A percentile compares a stretch with the other conserved stretches of the same genome.
These are phyloP conservation scores for Azolla pinnata DNA, from an alignment of 75 land plant genomes.

Conservation along the genomic window DNA sequence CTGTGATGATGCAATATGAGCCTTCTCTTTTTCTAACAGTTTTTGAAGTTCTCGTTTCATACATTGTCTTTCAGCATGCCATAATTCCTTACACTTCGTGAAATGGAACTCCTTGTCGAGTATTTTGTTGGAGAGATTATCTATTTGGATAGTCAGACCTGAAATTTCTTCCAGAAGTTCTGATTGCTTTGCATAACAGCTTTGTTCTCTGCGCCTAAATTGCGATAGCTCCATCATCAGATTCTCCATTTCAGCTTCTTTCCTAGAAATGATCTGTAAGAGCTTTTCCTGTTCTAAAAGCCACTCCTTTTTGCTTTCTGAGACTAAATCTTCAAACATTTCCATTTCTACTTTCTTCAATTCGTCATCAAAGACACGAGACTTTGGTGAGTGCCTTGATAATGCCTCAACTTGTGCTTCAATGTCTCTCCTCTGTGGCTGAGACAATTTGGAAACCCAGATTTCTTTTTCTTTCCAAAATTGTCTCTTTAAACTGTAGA, in stretches of 20 bases:
- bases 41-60: not conserved
- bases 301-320: not conserved
- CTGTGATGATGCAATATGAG: not conserved
- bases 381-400: not conserved
- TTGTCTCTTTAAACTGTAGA: conserved; percentile 5
- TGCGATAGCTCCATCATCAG: not conserved
- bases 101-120: conserved; percentile 1
- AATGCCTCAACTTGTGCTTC: not conserved
- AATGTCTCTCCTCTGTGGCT: not conserved
- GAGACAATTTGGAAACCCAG: conserved; percentile 3
- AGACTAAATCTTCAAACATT: conserved; percentile 2
- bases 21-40: not conserved
- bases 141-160: not conserved
- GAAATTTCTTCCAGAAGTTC: not conserved
- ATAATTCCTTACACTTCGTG: conserved; percentile 5
- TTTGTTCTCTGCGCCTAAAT: not conserved
- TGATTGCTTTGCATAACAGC: not conserved
- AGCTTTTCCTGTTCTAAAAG: not conserved
- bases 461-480: conserved; percentile 7
- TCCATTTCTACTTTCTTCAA: not conserved
- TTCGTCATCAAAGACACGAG: not conserved
- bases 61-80: not conserved
- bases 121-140: not conserved
- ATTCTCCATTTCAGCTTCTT: not conserved
- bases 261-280: not conserved